Evolutionary conservation across 2,329 filamentous ascomycete species (phyloP).

Genomic region (Fusarium tupiense): DNA sequence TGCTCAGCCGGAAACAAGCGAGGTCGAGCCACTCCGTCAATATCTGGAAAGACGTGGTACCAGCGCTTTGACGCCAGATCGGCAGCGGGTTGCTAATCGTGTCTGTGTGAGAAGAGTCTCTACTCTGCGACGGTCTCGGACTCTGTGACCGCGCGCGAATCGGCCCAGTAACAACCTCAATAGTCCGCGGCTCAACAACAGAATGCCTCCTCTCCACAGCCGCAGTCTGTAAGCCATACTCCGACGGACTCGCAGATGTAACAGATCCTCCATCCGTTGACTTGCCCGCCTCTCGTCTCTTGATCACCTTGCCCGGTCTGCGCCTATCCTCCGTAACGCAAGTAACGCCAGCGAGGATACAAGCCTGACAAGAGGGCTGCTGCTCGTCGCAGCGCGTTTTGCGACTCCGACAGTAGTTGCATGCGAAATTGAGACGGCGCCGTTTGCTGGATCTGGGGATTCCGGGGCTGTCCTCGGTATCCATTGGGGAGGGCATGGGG

Average conservation of each 20-base stretch:
- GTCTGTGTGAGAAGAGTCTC: slow-evolving; percentile 7
- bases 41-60: background rate
- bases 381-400: slow-evolving; percentile 12
- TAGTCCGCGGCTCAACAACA: background rate
- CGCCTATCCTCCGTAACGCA: slow-evolving; percentile 13
- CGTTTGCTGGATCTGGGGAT: background rate
- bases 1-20: background rate
- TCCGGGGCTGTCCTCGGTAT: slow-evolving; percentile 9
- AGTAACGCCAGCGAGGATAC: background rate
- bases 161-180: background rate
- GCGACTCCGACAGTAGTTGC: slow-evolving; percentile 11
- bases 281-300: slow-evolving; percentile 6
- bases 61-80: background rate
- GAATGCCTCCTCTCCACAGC: background rate
- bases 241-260: background rate
- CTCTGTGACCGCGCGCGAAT: background rate
- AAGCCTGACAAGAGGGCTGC: background rate
- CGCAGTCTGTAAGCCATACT: background rate
- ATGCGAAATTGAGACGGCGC: slow-evolving; percentile 16
- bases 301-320: background rate
- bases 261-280: background rate
- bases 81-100: background rate
- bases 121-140: background rate
- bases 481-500: slow-evolving; percentile 15
- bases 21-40: slow-evolving; percentile 3